phyloP scores from a whole-genome alignment of 768 basidiomycete genomes.

The Tulasnella sp. region DNA sequence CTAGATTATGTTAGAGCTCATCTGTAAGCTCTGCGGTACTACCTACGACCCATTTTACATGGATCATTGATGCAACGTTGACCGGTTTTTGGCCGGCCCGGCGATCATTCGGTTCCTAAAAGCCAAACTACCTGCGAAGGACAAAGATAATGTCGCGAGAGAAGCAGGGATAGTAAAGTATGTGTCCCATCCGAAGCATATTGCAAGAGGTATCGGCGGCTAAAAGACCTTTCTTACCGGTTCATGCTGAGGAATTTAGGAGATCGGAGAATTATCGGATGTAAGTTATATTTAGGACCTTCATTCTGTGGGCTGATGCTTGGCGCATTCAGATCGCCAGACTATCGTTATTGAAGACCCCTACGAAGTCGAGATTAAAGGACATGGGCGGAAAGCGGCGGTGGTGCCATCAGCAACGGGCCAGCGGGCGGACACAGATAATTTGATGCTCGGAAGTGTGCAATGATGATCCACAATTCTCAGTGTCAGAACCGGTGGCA shows the following conservation, averaged over 20 bases:
- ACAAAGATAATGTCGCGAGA: slow-evolving; percentile 4
- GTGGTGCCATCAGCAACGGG: not conserved
- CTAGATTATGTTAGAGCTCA: slow-evolving; percentile 23
- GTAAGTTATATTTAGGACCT: not conserved
- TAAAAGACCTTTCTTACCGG: not conserved
- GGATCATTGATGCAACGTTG: slow-evolving; percentile 41
- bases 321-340: slow-evolving; percentile 1
- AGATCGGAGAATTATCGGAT: slow-evolving; percentile 25
- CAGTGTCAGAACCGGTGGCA: too few relatives aligned
- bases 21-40: slow-evolving; percentile 29
- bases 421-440: not conserved
- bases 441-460: not conserved
- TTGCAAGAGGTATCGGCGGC: not conserved
- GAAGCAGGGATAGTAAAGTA: slow-evolving; percentile 16
- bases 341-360: not conserved
- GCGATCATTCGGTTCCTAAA: slow-evolving; percentile 26
- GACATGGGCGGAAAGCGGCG: not conserved
- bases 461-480: not conserved
- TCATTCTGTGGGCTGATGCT: not conserved
- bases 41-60: slow-evolving; percentile 32
- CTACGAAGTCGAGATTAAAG: slow-evolving; percentile 7
- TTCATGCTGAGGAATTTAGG: slow-evolving; percentile 31
- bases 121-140: not conserved
- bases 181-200: not conserved
- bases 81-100: slow-evolving; percentile 23